These are phyloP conservation scores for Multifurca ochricompacta DNA, from an alignment of 768 basidiomycete species.

Conservation along the genomic window DNA sequence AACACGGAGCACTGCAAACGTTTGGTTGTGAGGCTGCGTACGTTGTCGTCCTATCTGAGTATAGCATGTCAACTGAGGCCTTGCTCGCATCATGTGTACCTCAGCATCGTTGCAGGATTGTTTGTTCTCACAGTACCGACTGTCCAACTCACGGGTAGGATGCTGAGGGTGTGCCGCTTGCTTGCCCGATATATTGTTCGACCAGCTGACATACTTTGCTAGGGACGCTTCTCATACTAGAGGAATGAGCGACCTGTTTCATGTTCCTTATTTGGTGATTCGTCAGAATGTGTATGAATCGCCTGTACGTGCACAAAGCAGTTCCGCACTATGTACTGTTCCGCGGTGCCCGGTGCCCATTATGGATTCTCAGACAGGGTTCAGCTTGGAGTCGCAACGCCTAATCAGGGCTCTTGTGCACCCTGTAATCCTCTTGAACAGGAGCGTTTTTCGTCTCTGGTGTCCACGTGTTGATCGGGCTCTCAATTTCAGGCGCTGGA, in stretches of 20 bases:
- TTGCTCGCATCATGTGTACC: neutral
- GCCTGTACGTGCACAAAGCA: too few relatives aligned
- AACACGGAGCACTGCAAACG: constrained; percentile 52
- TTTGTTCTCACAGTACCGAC: constrained; percentile 46
- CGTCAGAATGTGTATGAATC: too few relatives aligned
- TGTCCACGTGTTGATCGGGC: neutral
- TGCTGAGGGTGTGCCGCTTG: constrained; percentile 35
- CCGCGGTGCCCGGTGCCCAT: neutral
- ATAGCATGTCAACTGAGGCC: neutral
- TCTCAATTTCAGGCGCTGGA: too few relatives aligned
- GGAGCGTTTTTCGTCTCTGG: neutral
- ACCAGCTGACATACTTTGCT: neutral
- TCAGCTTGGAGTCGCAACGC: neutral
- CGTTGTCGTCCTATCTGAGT: constrained; percentile 23
- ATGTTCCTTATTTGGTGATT: neutral
- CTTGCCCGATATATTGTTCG: neutral
- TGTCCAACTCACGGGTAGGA: constrained; percentile 42
- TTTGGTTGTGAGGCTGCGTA: constrained; percentile 58
- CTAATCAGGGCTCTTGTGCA: neutral
- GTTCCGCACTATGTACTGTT: neutral
- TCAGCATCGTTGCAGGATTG: constrained; percentile 41
- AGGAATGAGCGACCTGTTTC: neutral
- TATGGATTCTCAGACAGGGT: too few relatives aligned
- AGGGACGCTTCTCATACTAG: constrained; percentile 14
- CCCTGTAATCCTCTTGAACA: neutral